Conservation (phyloP, 768 basidiomycete genomes). For the Boletus pseudopeckii region DNA sequence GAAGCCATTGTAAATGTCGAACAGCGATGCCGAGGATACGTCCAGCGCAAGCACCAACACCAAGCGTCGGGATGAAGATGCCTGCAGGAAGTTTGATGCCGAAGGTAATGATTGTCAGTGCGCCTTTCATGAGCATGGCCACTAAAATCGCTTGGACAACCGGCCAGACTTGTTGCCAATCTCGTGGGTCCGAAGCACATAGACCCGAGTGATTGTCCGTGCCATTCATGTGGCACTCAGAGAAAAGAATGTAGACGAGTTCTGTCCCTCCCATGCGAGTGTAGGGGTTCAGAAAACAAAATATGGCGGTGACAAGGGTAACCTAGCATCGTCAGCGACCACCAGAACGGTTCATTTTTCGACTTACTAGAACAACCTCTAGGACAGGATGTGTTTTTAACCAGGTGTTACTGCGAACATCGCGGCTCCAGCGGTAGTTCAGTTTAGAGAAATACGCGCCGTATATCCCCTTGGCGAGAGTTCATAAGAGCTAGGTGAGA, state of each 20-base stretch:
- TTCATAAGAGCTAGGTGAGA: conserved; percentile 5
- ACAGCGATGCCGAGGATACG: conserved; percentile 79
- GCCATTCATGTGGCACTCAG: conserved; percentile 70
- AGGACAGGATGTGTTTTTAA: conserved; percentile 71
- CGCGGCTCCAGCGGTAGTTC: conserved; percentile 84
- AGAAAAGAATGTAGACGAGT: conserved; percentile 86
- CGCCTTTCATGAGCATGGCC: conserved; percentile 79
- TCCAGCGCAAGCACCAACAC: conserved; percentile 92
- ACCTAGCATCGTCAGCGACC: conserved; percentile 45
- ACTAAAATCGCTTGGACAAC: conserved; percentile 65
- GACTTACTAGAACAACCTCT: conserved; percentile 77
- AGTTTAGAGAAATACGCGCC: conserved; percentile 92
- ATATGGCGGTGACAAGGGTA: conserved; percentile 67
- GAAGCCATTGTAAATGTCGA: conserved; percentile 66
- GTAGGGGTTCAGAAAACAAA: conserved; percentile 87
- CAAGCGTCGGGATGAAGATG: conserved; percentile 95
- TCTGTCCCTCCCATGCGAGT: conserved; percentile 95
- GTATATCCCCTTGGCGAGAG: conserved; percentile 68
- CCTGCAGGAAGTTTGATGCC: conserved; percentile 91
- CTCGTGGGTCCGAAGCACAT: conserved; percentile 64
- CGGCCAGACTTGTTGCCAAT: conserved; percentile 52
- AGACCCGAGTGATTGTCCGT: conserved; percentile 57
- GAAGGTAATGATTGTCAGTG: conserved; percentile 83
- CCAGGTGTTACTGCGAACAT: conserved; percentile 81
- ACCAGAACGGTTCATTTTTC: background rate